These are phyloP conservation scores for Pharus latifolius DNA, from an alignment of 176 grass and related monocot species.

Conservation along the genomic window DNA sequence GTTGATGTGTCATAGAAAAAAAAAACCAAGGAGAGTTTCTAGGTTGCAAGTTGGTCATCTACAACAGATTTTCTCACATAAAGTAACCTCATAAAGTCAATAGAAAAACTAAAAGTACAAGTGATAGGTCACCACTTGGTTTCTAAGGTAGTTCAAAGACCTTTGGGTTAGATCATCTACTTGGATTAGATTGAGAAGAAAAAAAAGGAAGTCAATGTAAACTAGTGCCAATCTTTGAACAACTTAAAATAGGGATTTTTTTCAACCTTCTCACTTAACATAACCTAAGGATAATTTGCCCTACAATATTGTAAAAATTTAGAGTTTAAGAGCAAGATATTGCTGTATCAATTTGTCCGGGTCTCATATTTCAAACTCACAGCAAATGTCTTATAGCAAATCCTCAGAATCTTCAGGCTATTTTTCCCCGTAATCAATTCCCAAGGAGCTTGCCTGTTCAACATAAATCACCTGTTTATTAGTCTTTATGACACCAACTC, in stretches of 20 bases:
- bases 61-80: too few species aligned
- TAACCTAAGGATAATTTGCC: too few species aligned
- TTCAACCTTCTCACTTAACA: background rate
- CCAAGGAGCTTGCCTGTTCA: background rate
- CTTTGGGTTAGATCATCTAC: background rate
- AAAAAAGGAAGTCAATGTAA: background rate
- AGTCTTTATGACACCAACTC: too few species aligned
- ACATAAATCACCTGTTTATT: background rate
- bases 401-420: too few species aligned
- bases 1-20: background rate
- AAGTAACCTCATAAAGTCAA: too few species aligned
- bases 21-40: background rate
- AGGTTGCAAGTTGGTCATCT: slow-evolving; percentile 22
- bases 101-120: background rate
- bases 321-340: too few species aligned
- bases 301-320: too few species aligned
- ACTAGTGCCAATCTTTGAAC: background rate
- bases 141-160: background rate
- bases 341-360: too few species aligned
- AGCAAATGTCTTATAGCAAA: too few species aligned
- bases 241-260: too few species aligned
- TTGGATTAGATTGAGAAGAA: background rate
- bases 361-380: too few species aligned
- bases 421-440: too few species aligned
- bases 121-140: background rate